These are phyloP conservation scores for Rhodotorula mucilaginosa DNA, from an alignment of 1,284 basidiomycete species.

Conservation along the genomic window DNA sequence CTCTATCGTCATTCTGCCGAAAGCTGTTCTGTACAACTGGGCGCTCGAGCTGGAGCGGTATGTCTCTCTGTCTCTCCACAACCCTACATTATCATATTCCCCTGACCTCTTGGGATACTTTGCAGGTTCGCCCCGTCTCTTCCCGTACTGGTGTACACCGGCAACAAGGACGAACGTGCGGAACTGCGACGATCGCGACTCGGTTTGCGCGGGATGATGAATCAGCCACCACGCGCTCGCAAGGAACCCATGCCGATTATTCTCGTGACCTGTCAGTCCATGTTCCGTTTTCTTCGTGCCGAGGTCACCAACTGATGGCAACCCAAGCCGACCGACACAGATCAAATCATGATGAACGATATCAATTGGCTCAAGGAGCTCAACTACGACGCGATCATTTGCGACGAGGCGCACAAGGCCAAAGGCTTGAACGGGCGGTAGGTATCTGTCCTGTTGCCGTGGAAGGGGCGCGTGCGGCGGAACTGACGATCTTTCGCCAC, in stretches of 20 bases:
- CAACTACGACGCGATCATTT: slow-evolving; percentile 39
- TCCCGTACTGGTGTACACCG: slow-evolving; percentile 47
- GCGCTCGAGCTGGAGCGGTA: slow-evolving; percentile 27
- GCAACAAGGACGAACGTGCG: slow-evolving; percentile 41
- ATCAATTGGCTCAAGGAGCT: slow-evolving; percentile 14
- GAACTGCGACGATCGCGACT: slow-evolving; percentile 13
- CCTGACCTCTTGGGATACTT: background rate
- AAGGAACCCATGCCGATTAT: slow-evolving; percentile 36
- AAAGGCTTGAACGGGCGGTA: slow-evolving; percentile 48
- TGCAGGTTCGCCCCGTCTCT: slow-evolving; percentile 47
- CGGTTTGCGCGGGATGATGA: slow-evolving; percentile 10
- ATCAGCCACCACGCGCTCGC: background rate
- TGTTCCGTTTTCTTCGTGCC: no score
- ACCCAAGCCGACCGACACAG: background rate
- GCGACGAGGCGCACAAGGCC: slow-evolving; percentile 50
- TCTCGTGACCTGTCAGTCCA: slow-evolving; percentile 31
- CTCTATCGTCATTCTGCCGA: slow-evolving; percentile 70
- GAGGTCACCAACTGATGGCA: background rate
- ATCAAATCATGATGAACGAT: slow-evolving; percentile 19
- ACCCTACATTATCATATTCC: background rate
- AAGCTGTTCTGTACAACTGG: slow-evolving; percentile 36
- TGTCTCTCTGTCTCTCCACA: background rate
- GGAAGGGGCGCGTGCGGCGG: no score
- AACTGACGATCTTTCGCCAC: background rate
- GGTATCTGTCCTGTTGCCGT: background rate